A percentile compares a stretch with the other conserved stretches of the same genome.
Evolutionary conservation across 1,139 yeast genomes (phyloP).

Genomic region (Debaryomyces coudertii): DNA sequence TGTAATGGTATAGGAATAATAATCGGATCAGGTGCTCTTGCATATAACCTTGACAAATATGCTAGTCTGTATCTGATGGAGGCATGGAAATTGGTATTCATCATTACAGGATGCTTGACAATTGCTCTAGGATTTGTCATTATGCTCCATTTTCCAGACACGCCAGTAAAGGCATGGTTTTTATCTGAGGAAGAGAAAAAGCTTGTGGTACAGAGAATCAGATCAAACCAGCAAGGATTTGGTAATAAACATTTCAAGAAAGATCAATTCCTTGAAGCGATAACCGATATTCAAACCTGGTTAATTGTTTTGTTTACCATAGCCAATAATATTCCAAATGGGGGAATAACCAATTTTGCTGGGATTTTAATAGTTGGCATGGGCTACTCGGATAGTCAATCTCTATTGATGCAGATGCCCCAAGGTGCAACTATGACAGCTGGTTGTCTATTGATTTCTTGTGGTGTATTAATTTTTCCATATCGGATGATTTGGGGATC

Average conservation of each 20-base stretch:
- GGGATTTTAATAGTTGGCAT: slow-evolving; percentile 46
- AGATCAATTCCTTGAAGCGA: slow-evolving; percentile 56
- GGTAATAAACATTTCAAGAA: slow-evolving; percentile 56
- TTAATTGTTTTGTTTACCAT: slow-evolving; percentile 34
- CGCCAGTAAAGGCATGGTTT: slow-evolving; percentile 30
- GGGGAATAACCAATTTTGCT: slow-evolving; percentile 40
- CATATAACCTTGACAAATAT: slow-evolving; percentile 19
- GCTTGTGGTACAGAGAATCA: slow-evolving; percentile 30
- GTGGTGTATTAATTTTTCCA: slow-evolving; percentile 34
- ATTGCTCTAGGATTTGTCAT: slow-evolving; percentile 25
- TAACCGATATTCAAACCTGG: slow-evolving; percentile 44
- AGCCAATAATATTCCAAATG: slow-evolving; percentile 32
- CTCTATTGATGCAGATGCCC: slow-evolving; percentile 40
- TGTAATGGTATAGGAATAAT: slow-evolving; percentile 29
- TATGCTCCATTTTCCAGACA: slow-evolving; percentile 28
- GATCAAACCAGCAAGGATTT: slow-evolving; percentile 48
- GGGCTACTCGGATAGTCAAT: slow-evolving; percentile 35
- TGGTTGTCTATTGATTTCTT: slow-evolving; percentile 45
- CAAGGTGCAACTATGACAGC: slow-evolving; percentile 42
- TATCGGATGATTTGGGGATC: slow-evolving; percentile 40
- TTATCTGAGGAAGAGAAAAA: slow-evolving; percentile 40
- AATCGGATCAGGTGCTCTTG: slow-evolving; percentile 27
- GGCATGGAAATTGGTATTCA: slow-evolving; percentile 31
- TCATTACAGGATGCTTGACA: slow-evolving; percentile 29
- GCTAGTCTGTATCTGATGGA: slow-evolving; percentile 19